Evolutionary conservation across 345 rosid species (phyloP).

Genomic region (Abelmoschus esculentus): DNA sequence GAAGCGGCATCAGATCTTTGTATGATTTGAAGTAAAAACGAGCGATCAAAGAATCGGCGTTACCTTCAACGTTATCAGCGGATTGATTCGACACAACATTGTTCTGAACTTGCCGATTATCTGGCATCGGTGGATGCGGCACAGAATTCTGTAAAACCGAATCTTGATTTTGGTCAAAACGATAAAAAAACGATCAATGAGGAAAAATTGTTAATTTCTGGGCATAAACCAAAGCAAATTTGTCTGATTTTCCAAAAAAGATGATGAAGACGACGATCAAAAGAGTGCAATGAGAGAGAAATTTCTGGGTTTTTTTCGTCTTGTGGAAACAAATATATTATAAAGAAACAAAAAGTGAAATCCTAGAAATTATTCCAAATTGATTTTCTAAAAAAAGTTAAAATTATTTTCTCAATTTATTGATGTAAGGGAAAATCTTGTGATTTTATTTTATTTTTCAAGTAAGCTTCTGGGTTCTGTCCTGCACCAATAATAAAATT

Average conservation of each 20-base stretch:
- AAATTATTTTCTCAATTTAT: neutral
- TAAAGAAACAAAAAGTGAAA: conserved; percentile 1
- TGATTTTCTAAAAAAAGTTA: neutral
- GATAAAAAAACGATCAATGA: neutral
- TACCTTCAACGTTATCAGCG: neutral
- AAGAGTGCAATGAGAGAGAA: neutral
- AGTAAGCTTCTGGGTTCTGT: neutral
- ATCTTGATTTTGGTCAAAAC: neutral
- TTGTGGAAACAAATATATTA: neutral
- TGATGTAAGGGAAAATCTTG: neutral
- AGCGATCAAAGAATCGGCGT: neutral
- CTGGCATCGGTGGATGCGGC: neutral
- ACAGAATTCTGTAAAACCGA: neutral
- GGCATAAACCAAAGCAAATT: neutral
- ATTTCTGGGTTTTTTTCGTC: neutral
- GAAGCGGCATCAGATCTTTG: neutral
- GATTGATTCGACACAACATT: neutral
- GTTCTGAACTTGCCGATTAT: neutral
- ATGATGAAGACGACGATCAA: neutral
- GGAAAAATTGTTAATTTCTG: neutral
- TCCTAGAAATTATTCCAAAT: neutral
- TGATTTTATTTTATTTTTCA: neutral
- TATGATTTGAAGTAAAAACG: neutral
- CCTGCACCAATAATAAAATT: neutral
- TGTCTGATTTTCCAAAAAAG: neutral